Base-by-base conservation (phyloP, 805 yeast genomes). In the Yarrowia bubula region DNA sequence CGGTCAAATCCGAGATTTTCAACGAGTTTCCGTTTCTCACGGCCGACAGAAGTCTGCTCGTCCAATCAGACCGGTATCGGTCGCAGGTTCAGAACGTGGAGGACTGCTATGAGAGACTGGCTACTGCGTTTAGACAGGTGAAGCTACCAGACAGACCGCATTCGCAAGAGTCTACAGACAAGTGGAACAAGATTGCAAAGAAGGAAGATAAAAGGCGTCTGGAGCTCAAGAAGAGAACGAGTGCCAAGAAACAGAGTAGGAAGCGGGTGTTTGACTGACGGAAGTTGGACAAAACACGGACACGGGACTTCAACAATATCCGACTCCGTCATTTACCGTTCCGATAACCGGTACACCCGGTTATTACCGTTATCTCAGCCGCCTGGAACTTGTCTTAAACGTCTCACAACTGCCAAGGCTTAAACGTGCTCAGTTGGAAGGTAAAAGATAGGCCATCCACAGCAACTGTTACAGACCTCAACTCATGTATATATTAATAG, bases 31-130 rank as follows among this genome's bases (percentile, higher is more conserved):
- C 61, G 18, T 55, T 55, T 17, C 39, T 55, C 28, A 55, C 47
- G 3, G 31, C 10, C 7, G 46, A 38, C 8, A 28, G 31, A 15
- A 17, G 47, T 8, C 35, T 55, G 1, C 2, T 55, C 8, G 61
- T 55, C 10, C 61, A 55, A 17, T 39, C 47, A 1, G 61, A 55
- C 38, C 9, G n/a, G 47, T 55, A 15, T 14, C 33, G 61, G 13
- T 55, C 61, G 4, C 61, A 55, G 47, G 17, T 37, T 1, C 61
- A 55, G 13, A 55, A 55, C 31, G 61, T 41, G 15, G 61, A 55
- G 15, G 61, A 55, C 17, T 55, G 61, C 11, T 55, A 15, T 41
- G 61, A 55, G 31, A 14, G 61, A 14, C n/a, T 55, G 38, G 61
- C 61, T 2, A 38, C 10, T 1, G 61, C 61, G 9, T 13, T 55